Conservation (phyloP, 2,329 filamentous ascomycete species). For the Annulohypoxylon truncatum region DNA sequence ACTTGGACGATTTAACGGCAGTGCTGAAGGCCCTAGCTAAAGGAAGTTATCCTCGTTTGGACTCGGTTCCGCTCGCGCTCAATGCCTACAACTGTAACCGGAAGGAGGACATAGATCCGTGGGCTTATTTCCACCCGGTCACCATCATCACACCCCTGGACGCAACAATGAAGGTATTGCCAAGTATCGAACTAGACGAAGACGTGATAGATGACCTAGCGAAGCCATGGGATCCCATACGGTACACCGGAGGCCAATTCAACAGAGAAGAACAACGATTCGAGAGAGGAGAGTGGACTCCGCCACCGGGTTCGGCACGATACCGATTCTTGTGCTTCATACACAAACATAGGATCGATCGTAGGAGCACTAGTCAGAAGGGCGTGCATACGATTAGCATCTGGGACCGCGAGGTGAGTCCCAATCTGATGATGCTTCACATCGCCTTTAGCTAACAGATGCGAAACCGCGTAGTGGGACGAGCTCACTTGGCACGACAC, state of each 20-base stretch:
- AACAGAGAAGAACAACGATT: neutral
- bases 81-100: slow-evolving; percentile 41
- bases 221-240: slow-evolving; percentile 23
- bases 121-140: slow-evolving; percentile 41
- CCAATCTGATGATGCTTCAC: neutral
- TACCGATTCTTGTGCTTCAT: slow-evolving; percentile 44
- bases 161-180: neutral
- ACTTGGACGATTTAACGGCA: slow-evolving; percentile 23
- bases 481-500: slow-evolving; percentile 43
- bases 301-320: slow-evolving; percentile 1
- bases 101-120: slow-evolving; percentile 8
- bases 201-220: slow-evolving; percentile 24
- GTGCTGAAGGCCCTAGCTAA: slow-evolving; percentile 33
- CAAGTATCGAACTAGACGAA: slow-evolving; percentile 17
- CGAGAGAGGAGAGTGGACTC: neutral
- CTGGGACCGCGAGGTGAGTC: slow-evolving; percentile 42
- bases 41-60: slow-evolving; percentile 32
- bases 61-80: slow-evolving; percentile 36
- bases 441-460: neutral
- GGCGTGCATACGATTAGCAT: slow-evolving; percentile 42
- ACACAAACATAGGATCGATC: slow-evolving; percentile 38
- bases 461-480: slow-evolving; percentile 22
- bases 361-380: slow-evolving; percentile 17
- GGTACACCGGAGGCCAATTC: neutral
- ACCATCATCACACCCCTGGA: slow-evolving; percentile 23